These are phyloP conservation scores for Rhexocercosporidium sp. DNA, from an alignment of 2,329 filamentous ascomycete genomes.

Conservation along the genomic window DNA sequence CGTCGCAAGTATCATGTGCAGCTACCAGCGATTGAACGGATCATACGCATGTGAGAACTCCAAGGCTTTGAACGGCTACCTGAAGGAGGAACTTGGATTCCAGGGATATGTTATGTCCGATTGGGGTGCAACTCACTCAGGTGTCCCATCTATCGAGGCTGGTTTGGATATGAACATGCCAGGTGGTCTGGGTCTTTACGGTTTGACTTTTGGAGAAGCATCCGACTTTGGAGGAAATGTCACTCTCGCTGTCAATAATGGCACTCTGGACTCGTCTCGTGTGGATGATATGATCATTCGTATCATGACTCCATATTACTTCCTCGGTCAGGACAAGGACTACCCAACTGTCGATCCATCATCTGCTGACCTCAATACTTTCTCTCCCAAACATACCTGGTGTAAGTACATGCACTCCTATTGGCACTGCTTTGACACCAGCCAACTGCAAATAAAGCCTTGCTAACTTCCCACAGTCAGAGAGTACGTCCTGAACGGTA, in stretches of 20 bases:
- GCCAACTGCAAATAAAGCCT: background rate
- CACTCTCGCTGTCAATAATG: slow-evolving; percentile 62
- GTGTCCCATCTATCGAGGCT: slow-evolving; percentile 76
- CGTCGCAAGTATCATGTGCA: slow-evolving; percentile 82
- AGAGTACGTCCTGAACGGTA: slow-evolving; percentile 79
- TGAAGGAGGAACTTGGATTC: slow-evolving; percentile 86
- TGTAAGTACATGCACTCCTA: background rate
- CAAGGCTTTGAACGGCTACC: slow-evolving; percentile 77
- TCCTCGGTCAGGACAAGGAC: slow-evolving; percentile 53
- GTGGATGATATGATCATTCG: slow-evolving; percentile 68
- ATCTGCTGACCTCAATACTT: slow-evolving; percentile 26
- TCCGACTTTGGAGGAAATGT: slow-evolving; percentile 44
- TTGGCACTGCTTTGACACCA: background rate
- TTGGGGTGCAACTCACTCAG: slow-evolving; percentile 82
- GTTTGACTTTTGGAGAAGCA: slow-evolving; percentile 52
- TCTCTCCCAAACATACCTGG: slow-evolving; percentile 24
- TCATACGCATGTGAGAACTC: slow-evolving; percentile 75
- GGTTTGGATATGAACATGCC: slow-evolving; percentile 70
- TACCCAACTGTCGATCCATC: slow-evolving; percentile 47
- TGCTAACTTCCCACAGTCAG: slow-evolving; percentile 55
- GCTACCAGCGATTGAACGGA: slow-evolving; percentile 75
- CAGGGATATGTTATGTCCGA: slow-evolving; percentile 85
- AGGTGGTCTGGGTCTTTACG: slow-evolving; percentile 65
- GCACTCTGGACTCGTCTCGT: slow-evolving; percentile 58
- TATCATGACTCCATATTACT: slow-evolving; percentile 66